Base-by-base conservation (phyloP, 2,329 filamentous ascomycete genomes). In the Aureobasidium sp. region DNA sequence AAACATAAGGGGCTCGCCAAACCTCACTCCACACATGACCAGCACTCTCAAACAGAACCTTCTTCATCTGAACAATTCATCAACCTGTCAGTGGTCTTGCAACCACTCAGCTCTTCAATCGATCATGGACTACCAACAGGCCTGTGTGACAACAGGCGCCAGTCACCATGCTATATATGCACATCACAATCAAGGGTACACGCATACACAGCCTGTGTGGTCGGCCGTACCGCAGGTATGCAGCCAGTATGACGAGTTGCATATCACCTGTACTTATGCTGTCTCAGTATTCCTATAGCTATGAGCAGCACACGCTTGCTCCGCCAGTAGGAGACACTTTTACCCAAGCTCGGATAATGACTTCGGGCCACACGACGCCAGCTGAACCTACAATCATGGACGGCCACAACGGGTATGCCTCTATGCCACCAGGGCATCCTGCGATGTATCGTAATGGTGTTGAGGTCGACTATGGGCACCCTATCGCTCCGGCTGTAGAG, bases 161-260 rank as follows among this genome's bases (percentile, higher is more conserved):
- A 43, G 29, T 60, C 46, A 51, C 27, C 46, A 51, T 20, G 26
- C 57, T 10, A 47, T 51, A 41, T 51, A 51, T 60, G 46, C 57
- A 60, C 34, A 36, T 8, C 57, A 60, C 13, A 50, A 17, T 34
- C 57, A 60, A 41, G 57, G 34, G 15, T 46, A 41, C 34, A 29
- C 46, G 26, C 57, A 60, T 27, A 17, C 36, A 44, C 34, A 51
- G 5, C 34, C 32, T 50, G 34, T 51, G 13, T 60, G 57, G 57
- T 20, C 57, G n/a, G 20, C 20, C 24, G 20, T 46, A 15, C 57
- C 57, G 20, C 46, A 50, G 46, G 57, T 60, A 43, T 26, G 57
- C 17, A 41, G 15, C 12, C n/a, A 43, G 4, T 15, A n/a, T 47
- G 24, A 39, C 20, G 27, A 39, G 43, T 59, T 12, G 43, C 55